Base-by-base conservation (phyloP, 1,284 basidiomycete species). In the Flammula alnicola region DNA sequence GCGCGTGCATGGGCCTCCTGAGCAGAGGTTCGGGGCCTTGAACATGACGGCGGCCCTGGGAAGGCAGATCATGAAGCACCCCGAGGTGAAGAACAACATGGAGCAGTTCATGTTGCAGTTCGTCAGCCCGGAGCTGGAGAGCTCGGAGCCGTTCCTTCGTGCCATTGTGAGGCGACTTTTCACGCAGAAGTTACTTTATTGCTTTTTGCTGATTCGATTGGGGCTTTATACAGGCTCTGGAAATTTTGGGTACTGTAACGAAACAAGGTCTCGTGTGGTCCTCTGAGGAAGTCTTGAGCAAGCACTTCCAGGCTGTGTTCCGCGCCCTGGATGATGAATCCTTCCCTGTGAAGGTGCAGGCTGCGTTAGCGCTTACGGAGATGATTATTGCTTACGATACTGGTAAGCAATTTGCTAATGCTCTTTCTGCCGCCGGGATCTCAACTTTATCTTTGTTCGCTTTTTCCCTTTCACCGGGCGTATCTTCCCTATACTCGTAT, bases 301-400 rank as follows among this genome's bases (percentile, higher is more conserved):
- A 69, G 22, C 82, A 86, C 59, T 88, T 87, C 66, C 75, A 76
- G 38, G 83, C 81, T 1, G 75, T 88, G 19, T 80, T 81, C 14
- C 65, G 70, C 23, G 79, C 78, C 3, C 71, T 93, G 29, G 84
- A 90, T 55, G 91, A 95, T 60, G 62, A 80, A 0, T 87, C 92
- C 62, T 76, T 95, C 41, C 92, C 93, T 0, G 92, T 95, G 8
- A 83, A 88, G 26, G 88, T 95, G 3, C 89, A 93, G 49, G 93
- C 91, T 11, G 88, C 88, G 1, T 72, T 94, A 55, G 84, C 91
- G 1, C 72, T 95, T 53, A 89, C 90, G 2, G 86, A 91, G 63
- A 77, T 95, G 70, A 81, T 94, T 23, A 73, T 80, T n/a, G 72
- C 66, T 23, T 76, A 88, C 49, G 79, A 83, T n/a, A 75, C 76